Evolutionary conservation across 495 filamentous ascomycete genomes (phyloP).

Genomic region (Pseudoneurospora amorphoporcata): DNA sequence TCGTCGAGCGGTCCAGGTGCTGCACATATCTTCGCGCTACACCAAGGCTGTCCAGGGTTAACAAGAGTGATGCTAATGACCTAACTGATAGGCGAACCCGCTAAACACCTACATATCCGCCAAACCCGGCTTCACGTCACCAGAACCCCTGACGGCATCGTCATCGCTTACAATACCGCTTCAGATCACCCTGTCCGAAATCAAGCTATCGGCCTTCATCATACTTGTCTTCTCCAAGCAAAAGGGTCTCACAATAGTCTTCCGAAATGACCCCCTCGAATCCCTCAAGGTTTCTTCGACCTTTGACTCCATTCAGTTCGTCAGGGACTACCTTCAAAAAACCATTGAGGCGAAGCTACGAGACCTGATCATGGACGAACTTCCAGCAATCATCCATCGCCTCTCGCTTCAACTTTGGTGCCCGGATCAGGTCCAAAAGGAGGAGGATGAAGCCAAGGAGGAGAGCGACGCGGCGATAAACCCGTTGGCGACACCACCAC

Average conservation of each 20-base stretch:
- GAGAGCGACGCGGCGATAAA: constrained; percentile 49
- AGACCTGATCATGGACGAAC: constrained; percentile 90
- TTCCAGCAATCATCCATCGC: constrained; percentile 91
- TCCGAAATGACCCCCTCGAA: constrained; percentile 95
- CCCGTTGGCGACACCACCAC: constrained; percentile 67
- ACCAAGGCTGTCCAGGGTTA: constrained; percentile 10
- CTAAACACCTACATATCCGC: constrained; percentile 90
- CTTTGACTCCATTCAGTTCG: constrained; percentile 97
- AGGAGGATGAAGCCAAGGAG: constrained; percentile 37
- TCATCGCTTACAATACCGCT: constrained; percentile 92
- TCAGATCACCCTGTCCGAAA: constrained; percentile 92
- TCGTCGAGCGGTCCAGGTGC: constrained; percentile 6
- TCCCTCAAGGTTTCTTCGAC: constrained; percentile 97
- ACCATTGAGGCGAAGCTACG: constrained; percentile 93
- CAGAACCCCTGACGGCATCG: constrained; percentile 82
- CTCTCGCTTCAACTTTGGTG: constrained; percentile 85
- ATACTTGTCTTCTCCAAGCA: constrained; percentile 95
- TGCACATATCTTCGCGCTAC: constrained; percentile 8
- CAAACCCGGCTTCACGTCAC: constrained; percentile 84
- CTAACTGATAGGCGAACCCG: constrained; percentile 65
- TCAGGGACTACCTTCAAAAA: constrained; percentile 91
- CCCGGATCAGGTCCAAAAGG: constrained; percentile 64
- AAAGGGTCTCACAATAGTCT: constrained; percentile 92
- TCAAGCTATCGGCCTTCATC: constrained; percentile 94
- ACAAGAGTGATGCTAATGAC: constrained; percentile 36